Conservation (phyloP, 2,329 filamentous ascomycete species). For the Fusarium sambucinum region DNA sequence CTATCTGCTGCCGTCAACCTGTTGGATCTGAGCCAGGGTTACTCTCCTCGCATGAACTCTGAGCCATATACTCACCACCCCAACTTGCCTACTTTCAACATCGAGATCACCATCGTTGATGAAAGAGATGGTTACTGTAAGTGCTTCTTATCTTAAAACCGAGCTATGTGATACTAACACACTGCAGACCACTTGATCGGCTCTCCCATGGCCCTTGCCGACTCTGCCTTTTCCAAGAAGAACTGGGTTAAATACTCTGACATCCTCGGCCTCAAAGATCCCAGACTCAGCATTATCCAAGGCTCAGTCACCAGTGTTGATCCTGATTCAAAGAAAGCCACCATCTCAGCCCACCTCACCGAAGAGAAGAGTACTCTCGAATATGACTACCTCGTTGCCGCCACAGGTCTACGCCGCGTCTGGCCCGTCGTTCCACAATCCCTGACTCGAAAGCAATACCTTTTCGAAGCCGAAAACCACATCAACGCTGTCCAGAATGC, state of each 20-base stretch:
- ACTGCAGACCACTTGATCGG: slow-evolving; percentile 78
- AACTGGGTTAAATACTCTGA: slow-evolving; percentile 78
- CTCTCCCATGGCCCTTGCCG: slow-evolving; percentile 77
- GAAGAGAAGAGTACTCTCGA: slow-evolving; percentile 57
- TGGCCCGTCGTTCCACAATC: slow-evolving; percentile 81
- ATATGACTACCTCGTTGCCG: slow-evolving; percentile 83
- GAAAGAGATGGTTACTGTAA: slow-evolving; percentile 87
- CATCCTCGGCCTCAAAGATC: slow-evolving; percentile 72
- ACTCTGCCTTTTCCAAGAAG: slow-evolving; percentile 71
- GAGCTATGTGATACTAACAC: slow-evolving; percentile 13
- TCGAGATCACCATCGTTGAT: slow-evolving; percentile 80
- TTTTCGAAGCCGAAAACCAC: slow-evolving; percentile 71
- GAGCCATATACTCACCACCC: slow-evolving; percentile 56
- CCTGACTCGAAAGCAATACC: slow-evolving; percentile 70
- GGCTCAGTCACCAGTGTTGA: slow-evolving; percentile 74
- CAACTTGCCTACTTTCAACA: slow-evolving; percentile 61
- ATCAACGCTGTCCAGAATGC: slow-evolving; percentile 66
- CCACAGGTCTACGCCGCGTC: slow-evolving; percentile 75
- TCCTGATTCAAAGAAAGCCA: slow-evolving; percentile 68
- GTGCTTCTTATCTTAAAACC: slow-evolving; percentile 47
- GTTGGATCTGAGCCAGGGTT: slow-evolving; percentile 72
- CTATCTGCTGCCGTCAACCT: slow-evolving; percentile 75
- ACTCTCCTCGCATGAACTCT: slow-evolving; percentile 60
- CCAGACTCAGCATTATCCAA: slow-evolving; percentile 73
- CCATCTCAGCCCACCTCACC: slow-evolving; percentile 63